These are phyloP conservation scores for Coemansia sp. DNA, from an alignment of 192 early-diverging fungal genomes.

Conservation along the genomic window DNA sequence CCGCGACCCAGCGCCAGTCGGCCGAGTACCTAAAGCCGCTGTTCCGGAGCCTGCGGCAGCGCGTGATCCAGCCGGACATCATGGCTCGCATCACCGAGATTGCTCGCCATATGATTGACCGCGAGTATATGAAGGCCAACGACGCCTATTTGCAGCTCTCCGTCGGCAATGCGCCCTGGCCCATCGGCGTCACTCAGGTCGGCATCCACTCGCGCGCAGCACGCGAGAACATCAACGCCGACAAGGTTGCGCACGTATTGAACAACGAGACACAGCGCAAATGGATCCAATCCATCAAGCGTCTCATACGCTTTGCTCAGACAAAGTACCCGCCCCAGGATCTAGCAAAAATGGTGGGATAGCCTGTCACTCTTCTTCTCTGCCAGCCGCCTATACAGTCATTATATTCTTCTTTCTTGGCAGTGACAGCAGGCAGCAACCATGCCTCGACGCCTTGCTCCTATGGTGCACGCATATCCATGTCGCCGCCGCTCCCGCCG, in stretches of 20 bases:
- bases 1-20: conserved; percentile 78
- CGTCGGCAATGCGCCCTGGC: conserved; percentile 98
- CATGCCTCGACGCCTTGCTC: no score
- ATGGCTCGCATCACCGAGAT: conserved; percentile 90
- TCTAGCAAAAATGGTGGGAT: conserved; percentile 43
- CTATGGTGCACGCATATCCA: no score
- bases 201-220: conserved; percentile 96
- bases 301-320: conserved; percentile 94
- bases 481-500: no score
- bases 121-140: conserved; percentile 89
- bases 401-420: no score
- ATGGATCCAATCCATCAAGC: conserved; percentile 98
- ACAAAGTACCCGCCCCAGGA: conserved; percentile 83
- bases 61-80: conserved; percentile 74
- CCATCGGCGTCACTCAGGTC: conserved; percentile 92
- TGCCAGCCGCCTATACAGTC: no score
- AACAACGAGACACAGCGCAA: conserved; percentile 96
- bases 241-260: conserved; percentile 93
- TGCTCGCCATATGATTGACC: conserved; percentile 68
- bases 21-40: conserved; percentile 89
- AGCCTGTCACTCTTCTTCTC: no score
- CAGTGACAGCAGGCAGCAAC: no score
- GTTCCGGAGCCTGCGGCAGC: conserved; percentile 74
- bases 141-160: conserved; percentile 89
- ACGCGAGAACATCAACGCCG: conserved; percentile 93